These are phyloP conservation scores for Plasmodium vivax DNA, from an alignment of 169 alveolate genomes.

Conservation along the genomic window DNA sequence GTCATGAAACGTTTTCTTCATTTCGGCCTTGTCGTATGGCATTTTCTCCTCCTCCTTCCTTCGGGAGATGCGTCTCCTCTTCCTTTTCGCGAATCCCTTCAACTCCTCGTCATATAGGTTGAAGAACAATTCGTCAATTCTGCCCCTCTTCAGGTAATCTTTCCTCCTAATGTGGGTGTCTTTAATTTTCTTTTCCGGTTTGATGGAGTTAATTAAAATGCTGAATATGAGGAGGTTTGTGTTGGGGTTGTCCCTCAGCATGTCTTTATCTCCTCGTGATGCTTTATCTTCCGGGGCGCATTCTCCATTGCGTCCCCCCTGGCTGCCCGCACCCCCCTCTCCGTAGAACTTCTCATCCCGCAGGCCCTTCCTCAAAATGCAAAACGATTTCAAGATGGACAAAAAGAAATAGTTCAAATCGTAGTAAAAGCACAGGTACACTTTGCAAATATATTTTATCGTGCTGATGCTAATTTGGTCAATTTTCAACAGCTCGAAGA, in stretches of 20 bases:
- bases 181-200: slow-evolving; percentile 48
- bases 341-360: not conserved
- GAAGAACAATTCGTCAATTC: slow-evolving; percentile 20
- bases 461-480: not conserved
- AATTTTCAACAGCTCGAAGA: slow-evolving; percentile 15
- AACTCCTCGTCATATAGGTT: slow-evolving; percentile 39
- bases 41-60: not conserved
- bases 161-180: slow-evolving; percentile 9
- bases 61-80: not conserved
- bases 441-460: slow-evolving; percentile 53
- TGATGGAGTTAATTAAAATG: slow-evolving; percentile 60
- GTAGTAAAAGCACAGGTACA: slow-evolving; percentile 39
- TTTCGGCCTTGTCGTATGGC: not conserved
- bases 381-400: not conserved
- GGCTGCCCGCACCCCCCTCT: no score
- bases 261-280: not conserved
- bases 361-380: not conserved
- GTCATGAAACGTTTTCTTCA: slow-evolving; percentile 1
- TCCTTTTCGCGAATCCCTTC: not conserved
- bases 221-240: slow-evolving; percentile 36
- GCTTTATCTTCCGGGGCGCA: not conserved
- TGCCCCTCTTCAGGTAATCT: slow-evolving; percentile 1
- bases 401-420: slow-evolving; percentile 43
- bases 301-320: not conserved
- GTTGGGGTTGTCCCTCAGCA: not conserved